Evolutionary conservation across 2,329 filamentous ascomycete genomes (phyloP).

Genomic region (Trichophyton verrucosum): DNA sequence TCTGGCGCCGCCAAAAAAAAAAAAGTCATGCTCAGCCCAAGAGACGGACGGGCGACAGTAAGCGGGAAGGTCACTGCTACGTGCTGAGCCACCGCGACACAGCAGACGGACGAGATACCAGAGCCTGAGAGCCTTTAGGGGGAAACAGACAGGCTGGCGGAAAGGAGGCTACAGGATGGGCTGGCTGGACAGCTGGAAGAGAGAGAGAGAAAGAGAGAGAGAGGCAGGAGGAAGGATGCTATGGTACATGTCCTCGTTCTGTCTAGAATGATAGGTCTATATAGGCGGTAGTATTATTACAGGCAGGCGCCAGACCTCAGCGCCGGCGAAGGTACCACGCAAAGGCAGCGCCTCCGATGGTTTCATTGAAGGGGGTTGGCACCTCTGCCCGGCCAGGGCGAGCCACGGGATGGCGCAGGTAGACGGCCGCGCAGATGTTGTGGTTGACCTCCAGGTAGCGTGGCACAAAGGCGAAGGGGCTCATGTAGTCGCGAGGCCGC

Average conservation of each 20-base stretch:
- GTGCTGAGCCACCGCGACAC: neutral
- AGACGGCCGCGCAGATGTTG: slow-evolving; percentile 89
- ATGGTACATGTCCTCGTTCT: neutral
- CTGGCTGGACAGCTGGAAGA: too few relatives aligned
- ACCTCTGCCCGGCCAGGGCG: slow-evolving; percentile 68
- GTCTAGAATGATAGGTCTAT: neutral
- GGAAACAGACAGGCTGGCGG: too few relatives aligned
- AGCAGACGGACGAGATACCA: neutral
- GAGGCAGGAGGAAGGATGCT: neutral
- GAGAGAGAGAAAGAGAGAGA: too few relatives aligned
- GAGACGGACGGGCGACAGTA: neutral
- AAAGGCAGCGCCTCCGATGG: slow-evolving; percentile 68
- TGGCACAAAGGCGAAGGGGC: slow-evolving; percentile 87
- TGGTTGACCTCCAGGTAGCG: slow-evolving; percentile 96
- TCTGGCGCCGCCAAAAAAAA: too few relatives aligned
- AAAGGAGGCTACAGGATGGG: too few relatives aligned
- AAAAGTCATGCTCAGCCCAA: neutral
- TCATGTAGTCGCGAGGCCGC: slow-evolving; percentile 75
- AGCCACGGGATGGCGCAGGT: slow-evolving; percentile 85
- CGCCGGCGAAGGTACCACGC: slow-evolving; percentile 86
- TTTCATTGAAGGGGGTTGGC: slow-evolving; percentile 63
- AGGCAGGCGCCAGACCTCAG: slow-evolving; percentile 32
- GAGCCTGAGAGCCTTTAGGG: neutral
- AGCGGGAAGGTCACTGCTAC: neutral
- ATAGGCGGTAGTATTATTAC: neutral